These are phyloP conservation scores for Exserohilum rostratum DNA, from an alignment of 2,329 filamentous ascomycete genomes.

Conservation along the genomic window DNA sequence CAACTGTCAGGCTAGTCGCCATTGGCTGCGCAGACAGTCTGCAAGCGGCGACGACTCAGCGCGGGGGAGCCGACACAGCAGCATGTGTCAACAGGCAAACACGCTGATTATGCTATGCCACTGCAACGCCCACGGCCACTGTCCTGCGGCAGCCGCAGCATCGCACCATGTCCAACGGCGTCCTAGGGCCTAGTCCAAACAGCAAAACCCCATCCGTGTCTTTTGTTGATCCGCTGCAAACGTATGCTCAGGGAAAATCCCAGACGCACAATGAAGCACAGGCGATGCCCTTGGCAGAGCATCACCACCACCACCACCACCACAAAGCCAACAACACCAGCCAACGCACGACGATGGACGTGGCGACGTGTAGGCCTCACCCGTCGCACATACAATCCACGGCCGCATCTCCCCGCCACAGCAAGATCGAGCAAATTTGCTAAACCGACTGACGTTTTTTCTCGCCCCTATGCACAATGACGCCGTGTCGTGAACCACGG, in stretches of 20 bases:
- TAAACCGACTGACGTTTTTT: slow-evolving; percentile 16
- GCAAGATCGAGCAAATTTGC: slow-evolving; percentile 12
- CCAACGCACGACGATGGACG: slow-evolving; percentile 1
- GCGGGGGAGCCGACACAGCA: background rate
- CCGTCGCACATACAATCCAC: slow-evolving; percentile 1
- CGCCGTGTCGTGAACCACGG: slow-evolving; percentile 18
- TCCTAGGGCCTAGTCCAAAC: slow-evolving; percentile 14
- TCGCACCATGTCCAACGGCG: background rate
- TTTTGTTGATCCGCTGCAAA: slow-evolving; percentile 4
- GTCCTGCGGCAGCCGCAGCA: background rate
- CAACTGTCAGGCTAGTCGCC: background rate
- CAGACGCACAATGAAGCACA: slow-evolving; percentile 16
- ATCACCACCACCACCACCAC: too few relatives aligned
- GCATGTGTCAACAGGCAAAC: slow-evolving; percentile 17
- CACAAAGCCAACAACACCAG: background rate
- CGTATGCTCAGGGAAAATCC: background rate
- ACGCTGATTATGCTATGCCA: slow-evolving; percentile 10
- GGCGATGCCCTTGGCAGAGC: background rate
- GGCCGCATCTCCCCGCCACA: background rate
- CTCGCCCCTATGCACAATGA: slow-evolving; percentile 40
- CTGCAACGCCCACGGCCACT: background rate
- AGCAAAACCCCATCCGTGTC: slow-evolving; percentile 9
- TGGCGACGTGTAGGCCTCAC: background rate
- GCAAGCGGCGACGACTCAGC: background rate
- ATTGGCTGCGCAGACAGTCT: too few relatives aligned